Conservation (phyloP, 805 yeast genomes). For the Saccharomycopsis sp. region DNA sequence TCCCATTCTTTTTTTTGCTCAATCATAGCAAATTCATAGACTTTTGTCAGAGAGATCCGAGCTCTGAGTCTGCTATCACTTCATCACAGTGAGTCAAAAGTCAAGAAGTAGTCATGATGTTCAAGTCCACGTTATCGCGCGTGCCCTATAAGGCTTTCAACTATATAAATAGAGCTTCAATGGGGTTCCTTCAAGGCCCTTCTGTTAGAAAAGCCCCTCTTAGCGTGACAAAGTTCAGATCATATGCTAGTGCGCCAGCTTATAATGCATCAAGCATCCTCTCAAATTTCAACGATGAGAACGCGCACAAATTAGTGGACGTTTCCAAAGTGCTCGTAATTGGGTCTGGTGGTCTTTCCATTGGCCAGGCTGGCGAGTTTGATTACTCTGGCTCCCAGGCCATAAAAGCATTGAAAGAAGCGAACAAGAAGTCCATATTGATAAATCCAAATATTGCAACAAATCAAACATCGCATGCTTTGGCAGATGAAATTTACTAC, state of each 20-base stretch:
- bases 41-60: too few species aligned
- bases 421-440: constrained; percentile 73
- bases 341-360: constrained; percentile 95
- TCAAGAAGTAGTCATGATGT: too few species aligned
- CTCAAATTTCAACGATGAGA: constrained; percentile 47
- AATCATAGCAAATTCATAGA: too few species aligned
- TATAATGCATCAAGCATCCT: constrained; percentile 60
- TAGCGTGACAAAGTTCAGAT: too few species aligned
- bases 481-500: constrained; percentile 93
- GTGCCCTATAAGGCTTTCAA: too few species aligned
- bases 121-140: too few species aligned
- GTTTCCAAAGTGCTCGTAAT: constrained; percentile 82
- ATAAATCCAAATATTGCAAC: constrained; percentile 96
- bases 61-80: too few species aligned
- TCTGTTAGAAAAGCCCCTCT: too few species aligned
- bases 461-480: constrained; percentile 88
- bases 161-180: too few species aligned
- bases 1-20: too few species aligned
- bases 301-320: constrained; percentile 63
- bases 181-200: too few species aligned
- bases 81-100: too few species aligned
- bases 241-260: constrained; percentile 13
- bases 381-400: constrained; percentile 98
- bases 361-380: constrained; percentile 98
- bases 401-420: constrained; percentile 88